Evolutionary conservation across 83 land plant genomes (phyloP).

Genomic region (Thuja plicata): DNA sequence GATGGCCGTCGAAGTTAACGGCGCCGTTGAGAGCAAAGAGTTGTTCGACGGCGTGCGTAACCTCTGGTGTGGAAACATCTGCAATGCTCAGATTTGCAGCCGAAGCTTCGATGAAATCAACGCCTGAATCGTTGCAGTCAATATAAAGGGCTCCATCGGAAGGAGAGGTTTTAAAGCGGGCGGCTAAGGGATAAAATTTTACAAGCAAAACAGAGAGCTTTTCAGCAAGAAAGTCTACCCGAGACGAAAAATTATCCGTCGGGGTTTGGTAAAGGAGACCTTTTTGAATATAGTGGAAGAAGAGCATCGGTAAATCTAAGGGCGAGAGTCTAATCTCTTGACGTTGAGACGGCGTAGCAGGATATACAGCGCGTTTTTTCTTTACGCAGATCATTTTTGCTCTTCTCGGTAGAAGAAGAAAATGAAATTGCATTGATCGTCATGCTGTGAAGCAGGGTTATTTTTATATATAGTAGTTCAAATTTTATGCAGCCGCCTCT

Average conservation of each 20-base stretch:
- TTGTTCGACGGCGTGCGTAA: slow-evolving; percentile 20
- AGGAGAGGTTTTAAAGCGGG: slow-evolving; percentile 15
- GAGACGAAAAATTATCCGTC: neutral
- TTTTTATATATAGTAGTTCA: too few species aligned
- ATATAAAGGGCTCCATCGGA: slow-evolving; percentile 18
- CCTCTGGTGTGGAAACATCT: slow-evolving; percentile 11
- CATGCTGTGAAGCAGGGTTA: too few species aligned
- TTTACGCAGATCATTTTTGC: too few species aligned
- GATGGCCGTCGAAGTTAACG: slow-evolving; percentile 38
- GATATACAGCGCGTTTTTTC: neutral
- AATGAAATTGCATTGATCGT: too few species aligned
- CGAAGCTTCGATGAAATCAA: slow-evolving; percentile 14
- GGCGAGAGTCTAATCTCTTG: slow-evolving; percentile 10
- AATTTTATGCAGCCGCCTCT: too few species aligned
- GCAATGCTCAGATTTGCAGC: slow-evolving; percentile 4
- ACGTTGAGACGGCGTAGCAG: neutral
- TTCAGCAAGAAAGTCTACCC: neutral
- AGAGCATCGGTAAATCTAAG: slow-evolving; percentile 37
- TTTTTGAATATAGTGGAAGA: slow-evolving; percentile 28
- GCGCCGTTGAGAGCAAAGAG: slow-evolving; percentile 38
- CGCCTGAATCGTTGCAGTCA: slow-evolving; percentile 23
- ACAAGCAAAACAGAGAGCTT: slow-evolving; percentile 18
- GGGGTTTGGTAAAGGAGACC: neutral
- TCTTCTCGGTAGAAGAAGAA: too few species aligned
- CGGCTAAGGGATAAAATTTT: slow-evolving; percentile 28